Evolutionary conservation across 2,329 filamentous ascomycete species (phyloP), one percentile per base, ranked within the genome.

Genomic region (Cyclaneusma minus): DNA sequence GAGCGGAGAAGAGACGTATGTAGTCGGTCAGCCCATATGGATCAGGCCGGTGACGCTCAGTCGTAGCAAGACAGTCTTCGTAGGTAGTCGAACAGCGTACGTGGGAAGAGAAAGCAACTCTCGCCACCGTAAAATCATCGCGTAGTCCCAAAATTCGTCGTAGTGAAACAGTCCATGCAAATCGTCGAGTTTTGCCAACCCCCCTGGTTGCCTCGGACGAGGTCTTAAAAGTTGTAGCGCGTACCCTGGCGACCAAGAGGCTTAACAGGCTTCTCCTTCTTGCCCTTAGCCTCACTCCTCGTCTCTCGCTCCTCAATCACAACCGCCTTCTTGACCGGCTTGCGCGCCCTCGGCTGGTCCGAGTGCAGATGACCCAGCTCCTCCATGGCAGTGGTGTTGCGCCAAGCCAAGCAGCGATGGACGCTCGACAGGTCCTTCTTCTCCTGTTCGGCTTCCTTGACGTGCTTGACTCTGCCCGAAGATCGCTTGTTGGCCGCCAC

Each of bases 381-480:
- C 3, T 58, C 52, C 6, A 71, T 37, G 18, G 71, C 72, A 28
- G 64, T 68, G 10, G 54, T 60, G 41, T 81, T 82, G 31, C 56
- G 61, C 76, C 76, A 82, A 17, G 55, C 55, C 23, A 78, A 50
- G 43, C 74, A 80, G 27, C 68, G 59, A 41, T 70, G 61, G 38
- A 52, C 50, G n/a, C 51, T 50, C 16, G 56, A 58, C n/a, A n/a
- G n/a, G n/a, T n/a, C n/a, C n/a, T n/a, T n/a, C n/a, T n/a, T n/a
- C n/a, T n/a, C n/a, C n/a, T n/a, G n/a, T 9, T 64, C 58, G 25
- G 62, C 52, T 28, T 66, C 63, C 22, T 61, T 54, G 21, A 71
- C 60, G 1, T 62, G 62, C 47, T 73, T 76, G 15, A 62, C 67
- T 6, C 75, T 61, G 3, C 73, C 79, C 16, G 65, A 67, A 41